phyloP scores from a whole-genome alignment of 306 rosid genomes.

The Lathyrus aphaca region DNA sequence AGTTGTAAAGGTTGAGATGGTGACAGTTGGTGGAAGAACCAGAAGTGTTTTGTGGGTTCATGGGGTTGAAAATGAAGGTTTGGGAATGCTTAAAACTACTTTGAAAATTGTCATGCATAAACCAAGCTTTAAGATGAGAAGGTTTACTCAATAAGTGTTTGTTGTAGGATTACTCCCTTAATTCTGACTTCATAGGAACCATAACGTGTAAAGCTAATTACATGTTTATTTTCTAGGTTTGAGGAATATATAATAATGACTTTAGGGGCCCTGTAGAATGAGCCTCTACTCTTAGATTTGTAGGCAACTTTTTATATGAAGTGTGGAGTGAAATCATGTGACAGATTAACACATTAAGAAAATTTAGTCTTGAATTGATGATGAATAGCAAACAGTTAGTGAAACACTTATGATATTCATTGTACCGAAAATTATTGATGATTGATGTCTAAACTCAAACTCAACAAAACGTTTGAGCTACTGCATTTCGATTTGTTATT shows the following conservation, averaged over 20 bases:
- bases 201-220: conserved; percentile 23
- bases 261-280: conserved; percentile 3
- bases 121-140: conserved; percentile 35
- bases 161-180: neutral
- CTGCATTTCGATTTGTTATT: conserved; percentile 48
- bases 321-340: conserved; percentile 8
- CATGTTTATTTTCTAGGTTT: conserved; percentile 6
- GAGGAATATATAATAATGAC: conserved; percentile 32
- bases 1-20: conserved; percentile 68
- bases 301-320: conserved; percentile 6
- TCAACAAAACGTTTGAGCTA: conserved; percentile 72
- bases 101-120: conserved; percentile 50
- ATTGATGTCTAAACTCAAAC: conserved; percentile 64
- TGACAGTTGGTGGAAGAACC: conserved; percentile 62
- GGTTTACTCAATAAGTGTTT: conserved; percentile 12
- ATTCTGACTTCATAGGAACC: conserved; percentile 35
- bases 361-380: conserved; percentile 1
- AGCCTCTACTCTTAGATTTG: no score
- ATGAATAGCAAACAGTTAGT: conserved; percentile 21
- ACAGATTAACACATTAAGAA: conserved; percentile 5
- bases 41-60: conserved; percentile 59
- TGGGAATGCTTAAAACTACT: conserved; percentile 52
- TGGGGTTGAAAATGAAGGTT: conserved; percentile 52
- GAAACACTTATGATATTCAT: conserved; percentile 30
- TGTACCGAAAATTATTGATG: conserved; percentile 41